Conservation (phyloP, 768 basidiomycete genomes). For the Boletus subcaerulescens region DNA sequence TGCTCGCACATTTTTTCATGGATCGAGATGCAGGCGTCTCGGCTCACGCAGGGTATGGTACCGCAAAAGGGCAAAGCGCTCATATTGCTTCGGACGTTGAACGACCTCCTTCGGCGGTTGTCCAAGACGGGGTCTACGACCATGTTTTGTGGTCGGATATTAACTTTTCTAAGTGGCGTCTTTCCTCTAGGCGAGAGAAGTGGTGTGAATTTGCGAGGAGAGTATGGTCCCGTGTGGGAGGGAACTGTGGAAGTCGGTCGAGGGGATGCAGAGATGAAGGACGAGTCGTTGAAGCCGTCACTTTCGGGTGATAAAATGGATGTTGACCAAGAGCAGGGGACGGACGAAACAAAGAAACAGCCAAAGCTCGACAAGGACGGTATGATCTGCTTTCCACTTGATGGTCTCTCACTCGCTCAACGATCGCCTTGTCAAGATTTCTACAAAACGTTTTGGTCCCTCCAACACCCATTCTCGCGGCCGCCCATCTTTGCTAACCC, state of each 20-base stretch:
- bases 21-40: conserved; percentile 70
- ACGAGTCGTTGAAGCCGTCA: conserved; percentile 29
- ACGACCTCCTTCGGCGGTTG: conserved; percentile 81
- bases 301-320: conserved; percentile 55
- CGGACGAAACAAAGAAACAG: conserved; percentile 33
- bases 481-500: conserved; percentile 65
- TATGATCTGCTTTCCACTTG: conserved; percentile 22
- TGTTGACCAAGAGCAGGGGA: conserved; percentile 46
- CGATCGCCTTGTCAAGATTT: conserved; percentile 49
- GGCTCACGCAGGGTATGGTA: conserved; percentile 74
- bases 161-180: conserved; percentile 81
- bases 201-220: conserved; percentile 88
- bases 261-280: conserved; percentile 32
- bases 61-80: conserved; percentile 89
- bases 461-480: conserved; percentile 82
- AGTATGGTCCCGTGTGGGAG: conserved; percentile 80
- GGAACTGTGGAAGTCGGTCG: conserved; percentile 47
- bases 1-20: conserved; percentile 88
- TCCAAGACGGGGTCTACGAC: conserved; percentile 86
- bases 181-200: conserved; percentile 88
- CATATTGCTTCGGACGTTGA: conserved; percentile 76
- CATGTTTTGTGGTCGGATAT: conserved; percentile 84
- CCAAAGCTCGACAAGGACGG: conserved; percentile 59
- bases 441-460: conserved; percentile 86
- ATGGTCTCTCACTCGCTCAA: background rate